Conservation (phyloP, 129 eudicot species). For the Daucus carota region DH1_v3.0 NC_030383.2:5779501-5780000, state of each 20-base stretch:
- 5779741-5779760: slow-evolving; percentile 37
- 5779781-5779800: slow-evolving; percentile 70
- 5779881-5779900: slow-evolving; percentile 33
- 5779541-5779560: neutral
- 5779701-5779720: slow-evolving; percentile 1
- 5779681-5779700: neutral
- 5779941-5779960: neutral
- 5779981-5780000: neutral
- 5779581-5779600: neutral
- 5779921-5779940: neutral
- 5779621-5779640: neutral
- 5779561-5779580: neutral
- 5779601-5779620: neutral
- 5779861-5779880: slow-evolving; percentile 62
- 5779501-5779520: neutral
- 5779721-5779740: slow-evolving; percentile 15
- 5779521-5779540: no score
- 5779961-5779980: neutral
- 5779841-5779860: slow-evolving; percentile 40
- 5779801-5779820: slow-evolving; percentile 52
- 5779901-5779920: neutral
- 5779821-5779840: slow-evolving; percentile 54
- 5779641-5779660: neutral
- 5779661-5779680: neutral
- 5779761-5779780: slow-evolving; percentile 48